These are phyloP conservation scores for Clarkia xantiana DNA, from an alignment of 345 rosid species.

Conservation along the genomic window DNA sequence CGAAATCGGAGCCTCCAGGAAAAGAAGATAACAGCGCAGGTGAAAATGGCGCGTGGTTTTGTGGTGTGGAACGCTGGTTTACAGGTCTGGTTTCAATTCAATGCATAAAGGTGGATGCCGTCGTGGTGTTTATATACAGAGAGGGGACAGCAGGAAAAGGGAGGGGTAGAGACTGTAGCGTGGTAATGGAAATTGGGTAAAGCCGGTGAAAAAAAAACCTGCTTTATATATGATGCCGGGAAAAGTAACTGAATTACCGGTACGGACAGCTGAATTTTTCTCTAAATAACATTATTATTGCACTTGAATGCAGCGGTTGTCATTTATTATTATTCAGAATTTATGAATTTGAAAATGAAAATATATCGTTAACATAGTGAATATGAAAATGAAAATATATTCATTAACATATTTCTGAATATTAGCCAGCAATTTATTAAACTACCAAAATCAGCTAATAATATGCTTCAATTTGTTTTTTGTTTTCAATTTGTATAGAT, in stretches of 20 bases:
- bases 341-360: too few relatives aligned
- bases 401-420: too few relatives aligned
- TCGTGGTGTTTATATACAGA: conserved; percentile 9
- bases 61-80: neutral
- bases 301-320: too few relatives aligned
- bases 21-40: neutral
- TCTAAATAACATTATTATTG: too few relatives aligned
- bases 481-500: too few relatives aligned
- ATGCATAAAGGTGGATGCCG: too few relatives aligned
- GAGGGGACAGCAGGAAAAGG: conserved; percentile 10
- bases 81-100: neutral
- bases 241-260: conserved; percentile 5
- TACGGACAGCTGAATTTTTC: neutral
- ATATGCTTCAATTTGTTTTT: too few relatives aligned
- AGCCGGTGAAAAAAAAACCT: conserved; percentile 2
- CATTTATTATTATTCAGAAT: too few relatives aligned
- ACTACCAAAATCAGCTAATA: too few relatives aligned
- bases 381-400: too few relatives aligned
- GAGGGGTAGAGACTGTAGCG: conserved; percentile 2
- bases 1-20: conserved; percentile 6
- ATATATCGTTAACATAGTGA: too few relatives aligned
- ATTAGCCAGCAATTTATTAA: too few relatives aligned
- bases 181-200: conserved; percentile 12
- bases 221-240: neutral
- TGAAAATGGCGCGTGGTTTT: neutral